Percentiles rank a stretch among this genome's conserved stretches.
phyloP scores from a whole-genome alignment of 2,329 filamentous ascomycete species.

The Colletotrichum siamense region DNA sequence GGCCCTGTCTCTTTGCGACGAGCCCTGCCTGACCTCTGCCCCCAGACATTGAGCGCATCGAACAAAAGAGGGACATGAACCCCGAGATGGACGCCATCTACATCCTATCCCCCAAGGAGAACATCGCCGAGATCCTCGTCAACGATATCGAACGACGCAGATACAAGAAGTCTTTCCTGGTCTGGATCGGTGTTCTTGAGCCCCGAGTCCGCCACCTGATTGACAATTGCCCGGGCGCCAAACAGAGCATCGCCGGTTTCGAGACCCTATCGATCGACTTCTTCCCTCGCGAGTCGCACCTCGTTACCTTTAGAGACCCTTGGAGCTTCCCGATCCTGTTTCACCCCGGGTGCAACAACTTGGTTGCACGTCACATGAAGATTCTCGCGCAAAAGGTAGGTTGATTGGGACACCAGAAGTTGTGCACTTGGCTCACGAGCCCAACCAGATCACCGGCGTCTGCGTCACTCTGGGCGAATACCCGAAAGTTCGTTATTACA shows the following conservation, averaged over 20 bases:
- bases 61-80: constrained; percentile 82
- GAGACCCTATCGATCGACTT: constrained; percentile 87
- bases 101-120: constrained; percentile 81
- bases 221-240: constrained; percentile 71
- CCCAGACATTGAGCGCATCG: constrained; percentile 91
- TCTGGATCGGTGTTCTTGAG: constrained; percentile 84
- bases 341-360: constrained; percentile 85
- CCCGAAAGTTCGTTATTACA: constrained; percentile 90
- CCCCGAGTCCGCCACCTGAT: constrained; percentile 74
- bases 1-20: background rate
- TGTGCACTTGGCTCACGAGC: constrained; percentile 19
- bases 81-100: constrained; percentile 95
- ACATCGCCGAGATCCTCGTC: constrained; percentile 92
- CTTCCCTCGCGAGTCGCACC: constrained; percentile 87
- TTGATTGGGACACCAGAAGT: background rate
- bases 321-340: constrained; percentile 95
- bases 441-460: constrained; percentile 74
- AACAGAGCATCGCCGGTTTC: constrained; percentile 80
- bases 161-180: constrained; percentile 79
- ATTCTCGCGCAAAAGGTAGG: constrained; percentile 84
- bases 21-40: constrained; percentile 20
- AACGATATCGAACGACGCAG: constrained; percentile 87
- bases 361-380: constrained; percentile 85
- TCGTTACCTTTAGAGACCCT: constrained; percentile 91
- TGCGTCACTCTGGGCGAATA: constrained; percentile 95